phyloP scores from a whole-genome alignment of 345 rosid genomes.

The rapeseed (Brassica napus) region DNA sequence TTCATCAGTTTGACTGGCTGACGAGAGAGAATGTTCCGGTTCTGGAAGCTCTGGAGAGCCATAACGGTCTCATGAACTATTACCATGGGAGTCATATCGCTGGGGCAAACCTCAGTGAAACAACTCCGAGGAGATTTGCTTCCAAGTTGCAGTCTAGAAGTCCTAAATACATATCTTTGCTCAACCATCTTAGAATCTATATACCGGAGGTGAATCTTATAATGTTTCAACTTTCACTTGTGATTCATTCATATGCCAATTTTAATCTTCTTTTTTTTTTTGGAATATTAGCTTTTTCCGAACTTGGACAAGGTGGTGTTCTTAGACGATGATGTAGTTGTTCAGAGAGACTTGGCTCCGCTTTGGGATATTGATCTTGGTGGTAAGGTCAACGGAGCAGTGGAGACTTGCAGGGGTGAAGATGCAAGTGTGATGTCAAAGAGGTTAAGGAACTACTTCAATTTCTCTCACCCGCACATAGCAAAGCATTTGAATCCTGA shows the following conservation, averaged over 20 bases:
- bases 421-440: background rate
- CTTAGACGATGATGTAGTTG: background rate
- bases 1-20: conserved; percentile 99
- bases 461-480: too few species aligned
- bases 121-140: conserved; percentile 87
- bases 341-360: background rate
- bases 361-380: background rate
- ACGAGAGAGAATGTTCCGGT: conserved; percentile 99
- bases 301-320: background rate
- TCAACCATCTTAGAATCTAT: conserved; percentile 96
- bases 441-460: background rate
- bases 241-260: background rate
- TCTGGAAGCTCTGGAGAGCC: conserved; percentile 93
- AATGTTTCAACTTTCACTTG: background rate
- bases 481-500: too few species aligned
- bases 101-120: conserved; percentile 77
- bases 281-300: background rate
- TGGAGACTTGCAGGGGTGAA: background rate
- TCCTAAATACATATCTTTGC: conserved; percentile 98
- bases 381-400: background rate
- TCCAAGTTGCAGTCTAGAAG: conserved; percentile 96
- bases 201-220: conserved; percentile 78
- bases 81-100: conserved; percentile 96
- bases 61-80: conserved; percentile 75
- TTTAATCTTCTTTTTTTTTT: background rate